Evolutionary conservation across 768 basidiomycete genomes (phyloP).

Genomic region (Boletus bicolor): DNA sequence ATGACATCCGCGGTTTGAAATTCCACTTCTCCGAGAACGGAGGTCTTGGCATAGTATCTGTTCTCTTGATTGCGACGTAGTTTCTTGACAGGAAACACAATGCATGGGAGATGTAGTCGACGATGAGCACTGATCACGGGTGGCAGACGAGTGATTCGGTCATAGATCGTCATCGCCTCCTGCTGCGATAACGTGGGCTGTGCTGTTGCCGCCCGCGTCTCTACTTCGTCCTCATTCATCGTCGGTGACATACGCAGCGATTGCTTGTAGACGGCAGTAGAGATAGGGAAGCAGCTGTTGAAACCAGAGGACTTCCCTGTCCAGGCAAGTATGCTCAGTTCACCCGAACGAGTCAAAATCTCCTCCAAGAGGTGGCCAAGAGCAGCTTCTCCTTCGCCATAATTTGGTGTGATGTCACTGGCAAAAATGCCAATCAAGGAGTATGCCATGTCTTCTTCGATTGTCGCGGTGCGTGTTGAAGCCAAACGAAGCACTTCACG

Average conservation of each 20-base stretch:
- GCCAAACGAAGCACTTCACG: conserved; percentile 7
- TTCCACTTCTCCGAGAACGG: conserved; percentile 6
- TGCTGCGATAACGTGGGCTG: background rate
- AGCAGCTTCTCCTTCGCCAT: conserved; percentile 9
- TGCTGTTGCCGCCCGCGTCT: background rate
- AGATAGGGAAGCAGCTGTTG: conserved; percentile 8
- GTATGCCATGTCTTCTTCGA: conserved; percentile 8
- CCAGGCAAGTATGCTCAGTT: conserved; percentile 5
- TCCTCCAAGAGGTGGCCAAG: conserved; percentile 11
- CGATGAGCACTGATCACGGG: conserved; percentile 4
- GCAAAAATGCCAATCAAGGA: conserved; percentile 7
- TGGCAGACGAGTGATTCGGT: conserved; percentile 5
- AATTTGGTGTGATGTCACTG: conserved; percentile 5
- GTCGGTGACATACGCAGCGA: background rate
- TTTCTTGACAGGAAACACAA: conserved; percentile 10
- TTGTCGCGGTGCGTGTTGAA: conserved; percentile 5
- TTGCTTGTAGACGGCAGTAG: conserved; percentile 2
- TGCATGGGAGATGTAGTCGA: conserved; percentile 10
- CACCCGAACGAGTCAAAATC: conserved; percentile 1
- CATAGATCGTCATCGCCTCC: conserved; percentile 3
- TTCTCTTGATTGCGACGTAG: background rate
- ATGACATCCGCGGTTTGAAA: conserved; percentile 6
- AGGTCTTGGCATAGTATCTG: conserved; percentile 5
- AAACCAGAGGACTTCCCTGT: conserved; percentile 2
- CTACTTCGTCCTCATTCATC: background rate